Base-by-base conservation (phyloP, 2,329 filamentous ascomycete genomes). In the Penicillium crustosum region DNA sequence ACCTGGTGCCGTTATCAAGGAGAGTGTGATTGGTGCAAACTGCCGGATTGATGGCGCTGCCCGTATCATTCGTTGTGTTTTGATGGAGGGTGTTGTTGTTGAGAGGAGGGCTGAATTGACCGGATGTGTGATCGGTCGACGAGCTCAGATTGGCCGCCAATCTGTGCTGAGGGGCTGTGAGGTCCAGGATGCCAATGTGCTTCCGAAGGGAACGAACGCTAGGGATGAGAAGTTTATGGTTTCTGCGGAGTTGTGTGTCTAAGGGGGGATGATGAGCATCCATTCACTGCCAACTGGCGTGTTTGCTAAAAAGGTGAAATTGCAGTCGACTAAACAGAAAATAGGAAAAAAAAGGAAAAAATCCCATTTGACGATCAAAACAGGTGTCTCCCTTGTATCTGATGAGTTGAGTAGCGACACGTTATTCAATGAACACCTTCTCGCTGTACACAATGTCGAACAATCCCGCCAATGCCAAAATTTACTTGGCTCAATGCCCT, bases 71-170 rank as follows among this genome's bases (percentile, higher is more conserved):
- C 47, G 53, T 13, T 56, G 47, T 4, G 53, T 56, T 17, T 2
- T 56, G 21, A 56, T 56, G 53, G 53, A 56, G 3, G 47, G 47
- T 0, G 53, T 27, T 2, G 39, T 56, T 7, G 29, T 56, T 8
- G 53, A 56, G 23, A 8, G n/a, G 4, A 43, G 39, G 7, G 53
- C 31, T 25, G n/a, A 44, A 6, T 12, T 56, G 23, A 56, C 29
- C 6, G 47, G 53, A 0, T 56, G 53, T 17, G 39, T 56, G n/a
- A 39, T 56, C 23, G 50, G 50, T 19, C 50, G 25, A 10, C 39
- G 41, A 12, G 50, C 39, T 23, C 50, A 8, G 13, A 47, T 53
- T 27, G 50, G 50, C n/a, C 31, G 17, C 8, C 39, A 27, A 27
- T 45, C 29, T n/a, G 50, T 47, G 21, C 17, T 53, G 8, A 53